Conservation (phyloP, 2,329 filamentous ascomycete genomes). For the Hortaea sp. region DNA sequence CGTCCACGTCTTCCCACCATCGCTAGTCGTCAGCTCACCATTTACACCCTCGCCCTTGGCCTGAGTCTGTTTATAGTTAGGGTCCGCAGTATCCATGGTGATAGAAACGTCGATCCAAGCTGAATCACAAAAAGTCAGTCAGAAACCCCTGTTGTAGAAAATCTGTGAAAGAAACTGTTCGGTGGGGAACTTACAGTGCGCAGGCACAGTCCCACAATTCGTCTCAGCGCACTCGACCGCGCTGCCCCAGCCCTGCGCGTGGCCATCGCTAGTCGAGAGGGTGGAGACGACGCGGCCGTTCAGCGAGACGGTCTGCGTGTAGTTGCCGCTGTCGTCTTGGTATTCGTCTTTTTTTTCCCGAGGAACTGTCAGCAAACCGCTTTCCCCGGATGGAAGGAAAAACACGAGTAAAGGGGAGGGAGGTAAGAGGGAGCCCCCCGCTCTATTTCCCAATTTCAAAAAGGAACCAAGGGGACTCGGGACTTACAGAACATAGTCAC, state of each 20-base stretch:
- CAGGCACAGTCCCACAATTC: constrained; percentile 32
- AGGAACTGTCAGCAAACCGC: no score
- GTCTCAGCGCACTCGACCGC: constrained; percentile 15
- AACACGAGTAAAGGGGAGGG: no score
- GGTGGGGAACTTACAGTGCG: constrained; percentile 20
- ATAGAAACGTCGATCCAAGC: constrained; percentile 33
- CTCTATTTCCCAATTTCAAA: no score
- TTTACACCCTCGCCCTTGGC: constrained; percentile 28
- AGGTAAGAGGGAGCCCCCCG: no score
- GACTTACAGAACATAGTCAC: no score
- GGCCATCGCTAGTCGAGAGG: constrained; percentile 30
- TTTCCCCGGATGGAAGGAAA: no score
- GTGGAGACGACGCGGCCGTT: constrained; percentile 32
- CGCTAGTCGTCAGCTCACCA: constrained; percentile 30
- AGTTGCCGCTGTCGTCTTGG: constrained; percentile 30
- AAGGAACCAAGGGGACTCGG: no score
- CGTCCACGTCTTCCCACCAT: constrained; percentile 36
- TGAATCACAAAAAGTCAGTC: not conserved
- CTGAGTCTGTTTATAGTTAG: constrained; percentile 32
- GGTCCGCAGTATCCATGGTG: constrained; percentile 25
- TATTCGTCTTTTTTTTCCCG: no score
- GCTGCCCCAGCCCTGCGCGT: not conserved
- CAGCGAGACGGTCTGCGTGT: constrained; percentile 31
- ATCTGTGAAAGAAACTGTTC: no score
- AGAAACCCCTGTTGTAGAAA: no score